Evolutionary conservation across 441 rosid genomes (phyloP), one percentile per base, ranked within the genome.

Genomic region (Arabidopsis lyrata): DNA sequence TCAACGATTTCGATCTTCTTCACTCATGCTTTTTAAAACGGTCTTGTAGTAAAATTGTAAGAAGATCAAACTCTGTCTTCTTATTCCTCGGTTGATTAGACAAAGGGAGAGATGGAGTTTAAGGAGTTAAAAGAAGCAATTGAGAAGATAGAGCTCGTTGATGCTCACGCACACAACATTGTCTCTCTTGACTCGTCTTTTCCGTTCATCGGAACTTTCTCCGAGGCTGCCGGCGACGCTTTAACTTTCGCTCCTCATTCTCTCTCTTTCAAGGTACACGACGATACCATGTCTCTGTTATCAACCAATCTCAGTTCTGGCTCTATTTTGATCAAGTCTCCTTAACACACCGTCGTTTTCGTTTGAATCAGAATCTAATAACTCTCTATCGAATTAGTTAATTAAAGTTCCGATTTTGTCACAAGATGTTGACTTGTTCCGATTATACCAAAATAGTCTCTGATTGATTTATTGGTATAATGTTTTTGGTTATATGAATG

Each of bases 181-280:
- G 98, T 90, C 24, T 54, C 96, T 13, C 77, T 93, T n/a, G 88
- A 95, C 62, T 91, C 98, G 3, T 66, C 89, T n/a, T 87, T 91
- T 27, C 81, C 91, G 39, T 92, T 95, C 84, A 70, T 79, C 86
- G 73, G 73, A 65, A 84, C 83, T 73, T 81, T 91, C 75, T 63
- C 99, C 0, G 98, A 95, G 78, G 98, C 98, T 57, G 8, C 81
- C 54, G 97, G 90, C 45, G 85, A 86, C 13, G 96, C 99, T 70
- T 83, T 89, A 54, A 73, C 91, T 68, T 86, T 71, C 66, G 88
- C 90, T 45, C 77, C 81, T 31, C 86, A 87, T 68, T 88, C 95
- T 8, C 88, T 95, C 72, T 84, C 98, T 74, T 91, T 87, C 88
- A 95, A 86, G 97, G 97, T 83, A 36, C 13, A 52, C 73, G 9